Base-by-base conservation (phyloP, 495 filamentous ascomycete genomes). In the Aspergillus biplanus region DNA sequence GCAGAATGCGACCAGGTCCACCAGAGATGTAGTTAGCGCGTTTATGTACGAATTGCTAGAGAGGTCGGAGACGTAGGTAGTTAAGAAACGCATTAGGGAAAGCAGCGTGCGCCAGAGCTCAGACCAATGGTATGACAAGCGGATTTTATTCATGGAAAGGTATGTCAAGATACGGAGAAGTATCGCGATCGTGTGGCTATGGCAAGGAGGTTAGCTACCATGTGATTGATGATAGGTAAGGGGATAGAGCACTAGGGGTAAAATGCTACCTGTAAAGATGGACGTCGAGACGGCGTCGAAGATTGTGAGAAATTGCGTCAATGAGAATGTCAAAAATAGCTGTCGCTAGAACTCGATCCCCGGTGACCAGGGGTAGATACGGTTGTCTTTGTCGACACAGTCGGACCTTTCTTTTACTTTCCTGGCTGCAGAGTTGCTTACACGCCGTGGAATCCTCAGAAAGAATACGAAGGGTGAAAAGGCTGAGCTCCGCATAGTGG, bases 291-390 rank as follows among this genome's bases (percentile, higher is more conserved):
- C 88, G 86, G 34, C 92, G 86, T 32, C 92, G 87, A 9, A 98
- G 83, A 76, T 99, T 99, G 78, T 99, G 95, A 59, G 92, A 96
- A 69, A 98, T 89, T 12, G 90, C 91, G 71, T 97, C 95, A 46
- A 95, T 82, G 76, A 96, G 84, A 16, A 91, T 85, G 69, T 98
- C 96, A 56, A 99, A 78, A 37, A 97, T 85, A 16, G 87, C 85
- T 4, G 91, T 85, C 21, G 87, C 89, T 12, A 92, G 75, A 11
- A 90, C 79, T 16, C 93, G 85, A 18, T 95, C 88, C 6, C 85
- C 85, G 18, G 81, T 81, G 21, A 91, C 85, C 0, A 90, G 68
- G 0, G 95, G 95, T n/a, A 98, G 83, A 72, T 88, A 91, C 2
- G 95, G 96, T 55, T 91, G 91, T 56, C 92, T 85, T 73, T 99